Conservation (phyloP, 371 early-diverging fungal genomes). For the Rhizomucor pusillus region DNA sequence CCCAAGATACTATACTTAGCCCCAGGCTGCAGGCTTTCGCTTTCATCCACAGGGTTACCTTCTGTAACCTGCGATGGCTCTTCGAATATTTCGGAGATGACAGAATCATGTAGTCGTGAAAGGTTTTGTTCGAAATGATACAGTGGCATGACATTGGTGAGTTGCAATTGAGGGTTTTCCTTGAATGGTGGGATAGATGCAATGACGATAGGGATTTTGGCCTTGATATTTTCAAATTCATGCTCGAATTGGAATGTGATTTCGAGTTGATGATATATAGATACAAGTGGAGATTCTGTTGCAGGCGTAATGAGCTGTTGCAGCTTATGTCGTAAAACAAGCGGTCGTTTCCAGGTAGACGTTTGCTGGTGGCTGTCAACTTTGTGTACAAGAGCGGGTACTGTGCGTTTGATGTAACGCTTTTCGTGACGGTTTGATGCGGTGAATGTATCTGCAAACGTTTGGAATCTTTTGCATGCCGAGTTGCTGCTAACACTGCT, state of each 20-base stretch:
- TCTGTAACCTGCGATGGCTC: constrained; percentile 10
- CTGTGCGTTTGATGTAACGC: constrained; percentile 20
- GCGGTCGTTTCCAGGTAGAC: constrained; percentile 25
- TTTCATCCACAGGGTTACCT: constrained; percentile 9
- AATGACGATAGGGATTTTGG: constrained; percentile 25
- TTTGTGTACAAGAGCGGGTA: constrained; percentile 18
- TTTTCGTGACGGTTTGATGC: constrained; percentile 2
- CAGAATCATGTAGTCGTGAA: constrained; percentile 8
- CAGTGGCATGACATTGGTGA: constrained; percentile 9
- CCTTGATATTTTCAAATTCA: constrained; percentile 23
- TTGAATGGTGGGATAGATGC: constrained; percentile 20
- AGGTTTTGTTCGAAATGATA: constrained; percentile 18
- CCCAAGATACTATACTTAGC: constrained; percentile 15
- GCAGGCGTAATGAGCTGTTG: constrained; percentile 14
- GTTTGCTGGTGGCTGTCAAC: constrained; percentile 16
- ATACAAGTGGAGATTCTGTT: constrained; percentile 20
- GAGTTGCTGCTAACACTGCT: neutral
- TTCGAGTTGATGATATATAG: constrained; percentile 24
- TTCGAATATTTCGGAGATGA: constrained; percentile 7
- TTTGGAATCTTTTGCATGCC: constrained; percentile 5
- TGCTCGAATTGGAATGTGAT: constrained; percentile 28
- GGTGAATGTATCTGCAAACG: constrained; percentile 5
- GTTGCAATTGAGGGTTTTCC: constrained; percentile 1
- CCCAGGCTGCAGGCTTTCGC: constrained; percentile 8
- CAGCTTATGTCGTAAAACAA: constrained; percentile 21